These are phyloP conservation scores for Trichoderma semiorbis DNA, from an alignment of 2,329 filamentous ascomycete genomes.

Conservation along the genomic window DNA sequence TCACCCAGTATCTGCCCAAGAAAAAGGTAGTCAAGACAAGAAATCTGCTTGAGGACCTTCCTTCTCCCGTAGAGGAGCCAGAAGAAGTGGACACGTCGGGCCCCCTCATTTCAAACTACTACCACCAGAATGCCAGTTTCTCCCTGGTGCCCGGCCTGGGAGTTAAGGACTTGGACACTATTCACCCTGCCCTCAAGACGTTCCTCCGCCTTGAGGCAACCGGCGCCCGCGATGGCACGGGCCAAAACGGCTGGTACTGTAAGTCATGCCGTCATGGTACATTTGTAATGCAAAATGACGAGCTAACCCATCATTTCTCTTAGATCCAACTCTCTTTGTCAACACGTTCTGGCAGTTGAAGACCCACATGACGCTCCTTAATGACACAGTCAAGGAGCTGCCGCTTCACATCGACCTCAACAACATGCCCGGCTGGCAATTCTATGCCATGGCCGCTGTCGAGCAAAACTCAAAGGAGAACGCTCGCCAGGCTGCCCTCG, in stretches of 20 bases:
- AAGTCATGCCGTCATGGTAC: constrained; percentile 26
- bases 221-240: constrained; percentile 76
- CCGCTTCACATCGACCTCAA: constrained; percentile 80
- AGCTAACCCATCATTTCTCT: not conserved
- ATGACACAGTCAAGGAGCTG: constrained; percentile 79
- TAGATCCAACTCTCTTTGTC: constrained; percentile 76
- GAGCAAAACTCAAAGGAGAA: constrained; percentile 86
- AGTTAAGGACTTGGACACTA: constrained; percentile 59
- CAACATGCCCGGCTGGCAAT: constrained; percentile 86
- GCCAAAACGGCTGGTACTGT: constrained; percentile 89
- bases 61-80: constrained; percentile 40
- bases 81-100: constrained; percentile 53
- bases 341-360: constrained; percentile 98
- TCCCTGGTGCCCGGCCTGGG: constrained; percentile 81
- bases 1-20: constrained; percentile 87
- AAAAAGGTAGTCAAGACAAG: constrained; percentile 87
- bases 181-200: constrained; percentile 72
- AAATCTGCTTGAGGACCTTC: constrained; percentile 67
- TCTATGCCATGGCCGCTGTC: constrained; percentile 76
- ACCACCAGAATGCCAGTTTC: constrained; percentile 91
- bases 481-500: constrained; percentile 72
- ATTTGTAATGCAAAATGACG: not conserved
- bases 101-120: constrained; percentile 78
- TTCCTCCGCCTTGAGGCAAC: constrained; percentile 77
- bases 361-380: constrained; percentile 85